Conservation (phyloP, 345 rosid genomes). For the Bruguiera sexangula region DNA sequence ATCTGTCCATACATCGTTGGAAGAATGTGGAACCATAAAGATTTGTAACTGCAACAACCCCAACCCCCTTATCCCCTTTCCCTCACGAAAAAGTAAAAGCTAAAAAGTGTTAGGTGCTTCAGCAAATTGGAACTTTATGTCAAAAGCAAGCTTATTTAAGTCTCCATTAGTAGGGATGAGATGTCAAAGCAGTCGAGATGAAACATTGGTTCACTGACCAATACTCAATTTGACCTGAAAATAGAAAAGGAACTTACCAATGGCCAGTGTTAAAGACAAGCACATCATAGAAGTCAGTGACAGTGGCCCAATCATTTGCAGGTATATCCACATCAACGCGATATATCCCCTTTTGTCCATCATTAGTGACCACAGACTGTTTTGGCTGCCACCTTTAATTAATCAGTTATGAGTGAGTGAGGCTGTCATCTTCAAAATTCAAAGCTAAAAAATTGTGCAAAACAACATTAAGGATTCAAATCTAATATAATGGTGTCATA, state of each 20-base stretch:
- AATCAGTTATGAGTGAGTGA: slow-evolving; percentile 50
- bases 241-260: slow-evolving; percentile 50
- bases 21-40: too few species aligned
- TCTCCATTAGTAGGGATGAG: neutral
- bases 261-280: slow-evolving; percentile 89
- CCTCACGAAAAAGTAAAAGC: too few species aligned
- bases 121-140: too few species aligned
- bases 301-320: slow-evolving; percentile 73
- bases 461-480: neutral
- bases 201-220: neutral
- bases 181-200: neutral
- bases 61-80: too few species aligned
- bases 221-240: neutral
- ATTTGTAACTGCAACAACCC: too few species aligned
- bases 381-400: slow-evolving; percentile 78
- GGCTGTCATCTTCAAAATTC: slow-evolving; percentile 17
- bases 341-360: slow-evolving; percentile 49
- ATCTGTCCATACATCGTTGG: too few species aligned
- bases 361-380: slow-evolving; percentile 31
- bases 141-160: too few species aligned
- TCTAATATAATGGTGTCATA: neutral
- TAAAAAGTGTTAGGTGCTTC: too few species aligned
- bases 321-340: slow-evolving; percentile 89
- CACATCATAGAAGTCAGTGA: slow-evolving; percentile 70
- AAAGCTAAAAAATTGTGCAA: neutral